Percentiles rank a stretch among this genome's conserved stretches.
Evolutionary conservation across 345 rosid species (phyloP).

Genomic region (Diplotaxis tenuifolia): DNA sequence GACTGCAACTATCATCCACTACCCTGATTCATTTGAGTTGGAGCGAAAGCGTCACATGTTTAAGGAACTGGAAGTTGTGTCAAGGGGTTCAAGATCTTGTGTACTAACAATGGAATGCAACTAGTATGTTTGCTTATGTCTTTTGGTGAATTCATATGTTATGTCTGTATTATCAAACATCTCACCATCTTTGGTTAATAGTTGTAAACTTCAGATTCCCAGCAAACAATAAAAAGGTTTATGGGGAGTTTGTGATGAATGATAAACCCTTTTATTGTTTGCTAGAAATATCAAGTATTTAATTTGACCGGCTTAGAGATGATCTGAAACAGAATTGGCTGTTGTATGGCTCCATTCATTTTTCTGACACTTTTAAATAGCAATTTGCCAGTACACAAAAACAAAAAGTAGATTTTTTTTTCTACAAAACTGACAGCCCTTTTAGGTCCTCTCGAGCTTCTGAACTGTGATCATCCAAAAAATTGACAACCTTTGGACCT

Average conservation of each 20-base stretch:
- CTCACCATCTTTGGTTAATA: no score
- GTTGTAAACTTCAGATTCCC: no score
- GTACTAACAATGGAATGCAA: background rate
- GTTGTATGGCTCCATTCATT: constrained; percentile 16
- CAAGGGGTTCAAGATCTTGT: background rate
- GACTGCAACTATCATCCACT: background rate
- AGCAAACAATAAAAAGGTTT: no score
- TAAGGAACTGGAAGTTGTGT: background rate
- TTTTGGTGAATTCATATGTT: no score
- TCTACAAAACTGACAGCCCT: background rate
- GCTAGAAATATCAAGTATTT: no score
- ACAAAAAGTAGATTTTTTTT: background rate
- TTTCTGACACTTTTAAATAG: background rate
- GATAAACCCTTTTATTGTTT: no score
- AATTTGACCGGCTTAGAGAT: background rate
- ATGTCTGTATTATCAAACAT: no score
- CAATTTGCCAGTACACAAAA: background rate
- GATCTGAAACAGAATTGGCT: background rate
- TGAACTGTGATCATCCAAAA: background rate
- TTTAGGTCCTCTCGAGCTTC: no score
- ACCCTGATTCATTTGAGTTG: background rate
- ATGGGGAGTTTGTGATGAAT: no score
- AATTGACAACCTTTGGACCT: background rate
- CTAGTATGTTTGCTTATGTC: background rate
- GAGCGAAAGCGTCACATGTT: background rate